phyloP scores from a whole-genome alignment of 305 asterid genomes.

The Fraxinus dipetala region DNA sequence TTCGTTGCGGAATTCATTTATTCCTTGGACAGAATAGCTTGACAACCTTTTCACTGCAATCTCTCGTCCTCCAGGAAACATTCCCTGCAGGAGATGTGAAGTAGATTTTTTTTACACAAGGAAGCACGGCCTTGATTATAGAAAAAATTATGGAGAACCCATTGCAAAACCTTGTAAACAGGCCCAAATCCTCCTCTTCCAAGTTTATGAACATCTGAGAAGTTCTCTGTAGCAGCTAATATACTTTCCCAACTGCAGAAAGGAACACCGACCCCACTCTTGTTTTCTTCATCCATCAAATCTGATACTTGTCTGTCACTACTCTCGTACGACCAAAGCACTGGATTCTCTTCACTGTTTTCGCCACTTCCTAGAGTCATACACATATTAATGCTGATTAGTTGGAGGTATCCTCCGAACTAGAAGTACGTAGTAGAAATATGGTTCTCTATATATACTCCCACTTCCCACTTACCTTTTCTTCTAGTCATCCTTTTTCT shows the following conservation, averaged over 20 bases:
- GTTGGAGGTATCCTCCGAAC: background rate
- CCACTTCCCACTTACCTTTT: slow-evolving; percentile 18
- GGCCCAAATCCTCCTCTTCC: slow-evolving; percentile 43
- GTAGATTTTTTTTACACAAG: background rate
- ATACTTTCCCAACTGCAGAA: slow-evolving; percentile 30
- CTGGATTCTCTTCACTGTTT: background rate
- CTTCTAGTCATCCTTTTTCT: slow-evolving; percentile 12
- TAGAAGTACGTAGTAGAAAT: background rate
- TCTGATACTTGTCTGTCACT: slow-evolving; percentile 26
- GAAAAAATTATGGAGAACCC: background rate
- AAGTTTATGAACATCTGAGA: slow-evolving; percentile 43
- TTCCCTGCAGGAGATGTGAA: background rate
- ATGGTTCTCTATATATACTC: background rate
- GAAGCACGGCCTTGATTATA: background rate
- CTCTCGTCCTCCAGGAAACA: background rate
- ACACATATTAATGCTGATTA: background rate
- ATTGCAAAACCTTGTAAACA: slow-evolving; percentile 37
- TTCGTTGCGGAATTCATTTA: background rate
- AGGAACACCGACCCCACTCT: slow-evolving; percentile 28
- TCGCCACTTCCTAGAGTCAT: slow-evolving; percentile 18
- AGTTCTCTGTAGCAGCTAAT: slow-evolving; percentile 40
- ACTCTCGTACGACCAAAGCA: background rate
- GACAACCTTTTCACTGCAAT: background rate
- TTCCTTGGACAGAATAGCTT: background rate
- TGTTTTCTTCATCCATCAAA: slow-evolving; percentile 30